These are phyloP conservation scores for Ustilago curta DNA, from an alignment of 1,284 basidiomycete genomes.

Conservation along the genomic window DNA sequence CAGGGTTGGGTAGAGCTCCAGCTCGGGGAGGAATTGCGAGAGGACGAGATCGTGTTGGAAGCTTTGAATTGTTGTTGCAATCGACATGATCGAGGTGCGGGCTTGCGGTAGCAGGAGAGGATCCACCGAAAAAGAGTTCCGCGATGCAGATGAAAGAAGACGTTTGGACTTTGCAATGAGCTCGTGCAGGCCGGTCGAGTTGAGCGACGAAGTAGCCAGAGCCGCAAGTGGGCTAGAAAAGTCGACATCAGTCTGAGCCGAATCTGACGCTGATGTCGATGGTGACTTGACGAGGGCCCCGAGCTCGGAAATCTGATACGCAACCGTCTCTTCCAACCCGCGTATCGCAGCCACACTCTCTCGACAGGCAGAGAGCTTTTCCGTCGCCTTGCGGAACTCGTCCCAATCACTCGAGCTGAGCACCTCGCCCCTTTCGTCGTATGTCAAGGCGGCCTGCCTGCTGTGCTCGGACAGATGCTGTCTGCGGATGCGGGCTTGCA, in stretches of 20 bases:
- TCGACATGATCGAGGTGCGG: conserved; percentile 75
- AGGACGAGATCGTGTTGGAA: conserved; percentile 85
- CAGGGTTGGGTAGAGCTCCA: conserved; percentile 79
- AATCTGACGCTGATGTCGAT: background rate
- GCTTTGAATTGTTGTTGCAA: conserved; percentile 80
- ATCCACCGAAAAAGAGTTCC: conserved; percentile 15
- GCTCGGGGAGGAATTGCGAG: conserved; percentile 82
- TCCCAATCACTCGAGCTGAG: conserved; percentile 38
- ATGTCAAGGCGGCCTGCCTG: conserved; percentile 22
- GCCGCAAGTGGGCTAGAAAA: conserved; percentile 19
- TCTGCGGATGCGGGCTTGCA: conserved; percentile 26
- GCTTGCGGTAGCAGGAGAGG: conserved; percentile 74
- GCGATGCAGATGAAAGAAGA: conserved; percentile 20
- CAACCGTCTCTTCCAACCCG: conserved; percentile 28
- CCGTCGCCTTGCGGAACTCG: conserved; percentile 38
- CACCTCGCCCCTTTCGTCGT: conserved; percentile 41
- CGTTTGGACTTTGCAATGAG: conserved; percentile 24
- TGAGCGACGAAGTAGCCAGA: conserved; percentile 40
- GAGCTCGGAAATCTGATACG: conserved; percentile 40
- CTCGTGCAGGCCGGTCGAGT: conserved; percentile 25
- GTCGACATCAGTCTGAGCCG: conserved; percentile 9
- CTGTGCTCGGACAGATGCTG: conserved; percentile 19
- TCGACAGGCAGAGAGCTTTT: conserved; percentile 31
- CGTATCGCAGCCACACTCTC: conserved; percentile 24
- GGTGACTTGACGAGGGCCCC: conserved; percentile 13